Conservation (phyloP, 495 filamentous ascomycete genomes). For the Friedmanniomyces simplex region DNA sequence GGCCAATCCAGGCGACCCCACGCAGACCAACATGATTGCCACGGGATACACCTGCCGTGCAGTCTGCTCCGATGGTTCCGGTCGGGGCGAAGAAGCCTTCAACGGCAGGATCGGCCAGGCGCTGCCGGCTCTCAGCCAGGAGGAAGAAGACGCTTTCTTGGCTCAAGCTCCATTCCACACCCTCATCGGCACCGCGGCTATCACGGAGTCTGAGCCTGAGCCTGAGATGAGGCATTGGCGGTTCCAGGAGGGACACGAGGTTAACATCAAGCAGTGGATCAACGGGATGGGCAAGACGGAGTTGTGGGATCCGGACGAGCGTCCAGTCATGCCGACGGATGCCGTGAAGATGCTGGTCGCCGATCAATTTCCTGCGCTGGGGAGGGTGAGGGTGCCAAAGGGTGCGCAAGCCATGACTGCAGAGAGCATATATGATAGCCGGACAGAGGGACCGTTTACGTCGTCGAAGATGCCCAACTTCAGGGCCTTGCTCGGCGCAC, state of each 20-base stretch:
- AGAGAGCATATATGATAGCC: not conserved
- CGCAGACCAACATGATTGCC: not conserved
- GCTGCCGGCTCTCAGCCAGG: not conserved
- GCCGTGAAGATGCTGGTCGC: not conserved
- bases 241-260: not conserved
- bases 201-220: not conserved
- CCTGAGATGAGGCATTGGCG: not conserved
- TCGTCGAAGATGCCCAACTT: not conserved
- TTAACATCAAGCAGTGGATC: slow-evolving; percentile 8
- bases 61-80: not conserved
- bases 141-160: not conserved
- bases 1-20: not conserved
- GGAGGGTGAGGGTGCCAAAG: not conserved
- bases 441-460: not conserved
- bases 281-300: slow-evolving; percentile 8
- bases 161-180: not conserved
- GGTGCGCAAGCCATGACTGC: not conserved
- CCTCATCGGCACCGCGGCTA: not conserved
- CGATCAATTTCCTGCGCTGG: not conserved
- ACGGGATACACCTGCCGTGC: not conserved
- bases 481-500: not conserved
- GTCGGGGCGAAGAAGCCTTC: not conserved
- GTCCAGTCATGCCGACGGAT: slow-evolving; percentile 5
- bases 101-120: slow-evolving; percentile 6
- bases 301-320: not conserved